Percentiles rank a stretch among this genome's conserved stretches.
Evolutionary conservation across 1,139 yeast genomes (phyloP).

Genomic region (Candida dubliniensis): DNA sequence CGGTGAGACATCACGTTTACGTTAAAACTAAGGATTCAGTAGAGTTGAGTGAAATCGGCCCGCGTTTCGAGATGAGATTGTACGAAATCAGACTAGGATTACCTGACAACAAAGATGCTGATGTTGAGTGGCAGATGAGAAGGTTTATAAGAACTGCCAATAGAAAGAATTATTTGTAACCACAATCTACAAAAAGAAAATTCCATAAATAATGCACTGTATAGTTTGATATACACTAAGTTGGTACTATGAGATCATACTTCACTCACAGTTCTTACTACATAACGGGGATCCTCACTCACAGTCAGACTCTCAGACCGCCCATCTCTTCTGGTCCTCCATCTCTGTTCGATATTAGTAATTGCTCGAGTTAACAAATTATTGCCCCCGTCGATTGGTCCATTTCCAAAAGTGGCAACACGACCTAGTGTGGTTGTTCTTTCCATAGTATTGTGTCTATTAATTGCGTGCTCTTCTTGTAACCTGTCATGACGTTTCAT

Average conservation of each 20-base stretch:
- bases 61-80: conserved; percentile 95
- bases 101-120: conserved; percentile 95
- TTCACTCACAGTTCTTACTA: conserved; percentile 12
- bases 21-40: conserved; percentile 86
- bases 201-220: not conserved
- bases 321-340: conserved; percentile 7
- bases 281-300: conserved; percentile 10
- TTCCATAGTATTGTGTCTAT: conserved; percentile 35
- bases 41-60: conserved; percentile 95
- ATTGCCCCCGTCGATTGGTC: conserved; percentile 16
- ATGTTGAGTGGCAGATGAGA: conserved; percentile 92
- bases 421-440: conserved; percentile 18
- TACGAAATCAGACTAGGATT: conserved; percentile 89
- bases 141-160: conserved; percentile 93
- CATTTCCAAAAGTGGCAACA: conserved; percentile 14
- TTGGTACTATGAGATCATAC: conserved; percentile 3
- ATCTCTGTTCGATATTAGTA: conserved; percentile 13
- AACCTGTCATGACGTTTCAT: conserved; percentile 66
- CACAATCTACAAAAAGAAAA: conserved; percentile 1
- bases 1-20: conserved; percentile 93
- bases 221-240: not conserved
- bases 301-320: not conserved
- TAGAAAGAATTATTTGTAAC: conserved; percentile 77
- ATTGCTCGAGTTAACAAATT: conserved; percentile 16
- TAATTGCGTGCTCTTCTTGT: conserved; percentile 58